Conservation (phyloP, 495 filamentous ascomycete species). For the Astrocystis sublimbata region DNA sequence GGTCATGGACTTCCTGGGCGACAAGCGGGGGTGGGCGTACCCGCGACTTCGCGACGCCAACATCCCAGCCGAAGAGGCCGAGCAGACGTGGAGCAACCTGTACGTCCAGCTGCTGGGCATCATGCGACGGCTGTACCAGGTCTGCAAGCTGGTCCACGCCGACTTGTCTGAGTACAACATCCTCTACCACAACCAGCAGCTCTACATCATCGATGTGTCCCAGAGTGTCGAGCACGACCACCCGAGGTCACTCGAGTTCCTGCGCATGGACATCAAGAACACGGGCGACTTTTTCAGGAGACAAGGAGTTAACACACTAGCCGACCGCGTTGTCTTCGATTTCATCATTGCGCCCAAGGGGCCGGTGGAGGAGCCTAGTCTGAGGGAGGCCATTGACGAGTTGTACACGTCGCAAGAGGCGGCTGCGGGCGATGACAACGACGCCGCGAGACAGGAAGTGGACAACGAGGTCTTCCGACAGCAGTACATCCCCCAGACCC, state of each 20-base stretch:
- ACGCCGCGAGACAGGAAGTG: constrained; percentile 58
- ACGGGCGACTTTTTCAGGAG: constrained; percentile 85
- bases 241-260: constrained; percentile 84
- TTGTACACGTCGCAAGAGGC: constrained; percentile 42
- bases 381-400: constrained; percentile 46
- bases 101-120: constrained; percentile 83
- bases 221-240: constrained; percentile 97
- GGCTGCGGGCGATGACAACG: constrained; percentile 44
- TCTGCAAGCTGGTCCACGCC: constrained; percentile 87
- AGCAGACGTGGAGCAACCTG: constrained; percentile 73
- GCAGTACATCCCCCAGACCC: constrained; percentile 90
- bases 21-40: constrained; percentile 80
- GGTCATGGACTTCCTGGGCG: constrained; percentile 90
- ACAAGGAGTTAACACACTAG: constrained; percentile 75
- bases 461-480: constrained; percentile 92
- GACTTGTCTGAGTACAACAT: constrained; percentile 98
- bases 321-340: constrained; percentile 72
- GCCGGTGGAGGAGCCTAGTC: constrained; percentile 45
- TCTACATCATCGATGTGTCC: constrained; percentile 96
- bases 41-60: constrained; percentile 67
- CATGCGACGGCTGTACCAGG: constrained; percentile 90
- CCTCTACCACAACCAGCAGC: constrained; percentile 77
- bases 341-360: constrained; percentile 70
- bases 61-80: constrained; percentile 53
- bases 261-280: constrained; percentile 98